Percentiles rank a stretch among this genome's conserved stretches.
Conservation (phyloP, 192 early-diverging fungal genomes). For the Backusella luteola region DNA sequence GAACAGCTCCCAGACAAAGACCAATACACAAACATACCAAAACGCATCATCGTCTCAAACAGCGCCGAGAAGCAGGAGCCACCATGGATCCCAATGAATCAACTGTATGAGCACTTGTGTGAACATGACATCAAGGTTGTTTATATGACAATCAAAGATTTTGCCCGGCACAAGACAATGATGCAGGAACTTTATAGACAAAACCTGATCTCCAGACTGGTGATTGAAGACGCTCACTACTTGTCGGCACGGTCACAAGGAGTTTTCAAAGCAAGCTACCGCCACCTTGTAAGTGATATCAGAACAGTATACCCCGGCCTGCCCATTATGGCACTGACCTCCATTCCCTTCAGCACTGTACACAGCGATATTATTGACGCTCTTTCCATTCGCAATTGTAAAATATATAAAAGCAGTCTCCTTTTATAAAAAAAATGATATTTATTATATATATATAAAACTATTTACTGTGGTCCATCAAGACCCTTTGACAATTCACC, state of each 20-base stretch:
- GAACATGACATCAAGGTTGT: not conserved
- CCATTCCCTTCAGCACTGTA: not conserved
- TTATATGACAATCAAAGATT: not conserved
- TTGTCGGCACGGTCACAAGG: not conserved
- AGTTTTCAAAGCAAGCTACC: not conserved
- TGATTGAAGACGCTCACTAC: conserved; percentile 3
- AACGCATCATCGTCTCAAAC: not conserved
- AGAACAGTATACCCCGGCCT: not conserved
- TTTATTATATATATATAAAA: not conserved
- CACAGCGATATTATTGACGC: not conserved
- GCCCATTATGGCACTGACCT: conserved; percentile 1
- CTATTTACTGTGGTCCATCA: conserved; percentile 1
- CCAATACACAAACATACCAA: not conserved
- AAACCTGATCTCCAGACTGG: not conserved
- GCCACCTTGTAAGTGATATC: not conserved
- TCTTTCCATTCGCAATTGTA: not conserved
- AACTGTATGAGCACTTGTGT: not conserved
- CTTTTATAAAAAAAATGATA: not conserved
- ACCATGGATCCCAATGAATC: not conserved
- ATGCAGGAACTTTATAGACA: not conserved
- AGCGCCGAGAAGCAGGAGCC: not conserved
- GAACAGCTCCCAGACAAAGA: not conserved
- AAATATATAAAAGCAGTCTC: conserved; percentile 3
- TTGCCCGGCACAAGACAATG: not conserved
- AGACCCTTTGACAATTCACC: conserved; percentile 12